Evolutionary conservation across 1,284 basidiomycete species (phyloP).

Genomic region (Ceratobasidium sp.): DNA sequence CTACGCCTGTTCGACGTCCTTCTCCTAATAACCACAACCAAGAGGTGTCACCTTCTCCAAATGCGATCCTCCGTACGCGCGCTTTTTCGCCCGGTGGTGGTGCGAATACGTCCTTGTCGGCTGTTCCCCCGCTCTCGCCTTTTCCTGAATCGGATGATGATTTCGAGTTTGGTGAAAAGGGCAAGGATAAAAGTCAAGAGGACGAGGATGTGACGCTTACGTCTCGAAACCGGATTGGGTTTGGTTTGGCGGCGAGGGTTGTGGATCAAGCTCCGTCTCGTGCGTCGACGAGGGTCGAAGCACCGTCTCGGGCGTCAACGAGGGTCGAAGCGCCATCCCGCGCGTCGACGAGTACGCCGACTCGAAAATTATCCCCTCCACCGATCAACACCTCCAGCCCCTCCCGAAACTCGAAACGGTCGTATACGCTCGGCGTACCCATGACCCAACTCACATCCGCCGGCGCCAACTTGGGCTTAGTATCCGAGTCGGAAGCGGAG

Average conservation of each 20-base stretch:
- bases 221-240: not conserved
- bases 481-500: constrained; percentile 38
- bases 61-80: constrained; percentile 17
- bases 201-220: constrained; percentile 38
- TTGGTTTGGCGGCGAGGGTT: not conserved
- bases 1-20: constrained; percentile 3
- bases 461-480: not conserved
- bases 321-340: not conserved
- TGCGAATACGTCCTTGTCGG: constrained; percentile 10
- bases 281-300: no score
- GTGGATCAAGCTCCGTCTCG: no score
- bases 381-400: constrained; percentile 21
- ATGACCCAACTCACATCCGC: constrained; percentile 37
- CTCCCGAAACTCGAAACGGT: constrained; percentile 24
- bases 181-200: constrained; percentile 6
- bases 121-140: constrained; percentile 39
- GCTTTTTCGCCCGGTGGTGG: constrained; percentile 23
- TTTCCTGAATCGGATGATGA: constrained; percentile 44
- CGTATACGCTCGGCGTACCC: constrained; percentile 30
- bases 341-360: constrained; percentile 9
- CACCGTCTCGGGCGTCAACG: not conserved
- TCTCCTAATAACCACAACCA: not conserved
- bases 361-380: constrained; percentile 15
- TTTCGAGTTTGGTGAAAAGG: constrained; percentile 20
- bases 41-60: constrained; percentile 12